Percentiles rank a stretch among this genome's conserved stretches.
Evolutionary conservation across 352 stramenopile species (phyloP).

Genomic region (Achlya hypogyna): DNA sequence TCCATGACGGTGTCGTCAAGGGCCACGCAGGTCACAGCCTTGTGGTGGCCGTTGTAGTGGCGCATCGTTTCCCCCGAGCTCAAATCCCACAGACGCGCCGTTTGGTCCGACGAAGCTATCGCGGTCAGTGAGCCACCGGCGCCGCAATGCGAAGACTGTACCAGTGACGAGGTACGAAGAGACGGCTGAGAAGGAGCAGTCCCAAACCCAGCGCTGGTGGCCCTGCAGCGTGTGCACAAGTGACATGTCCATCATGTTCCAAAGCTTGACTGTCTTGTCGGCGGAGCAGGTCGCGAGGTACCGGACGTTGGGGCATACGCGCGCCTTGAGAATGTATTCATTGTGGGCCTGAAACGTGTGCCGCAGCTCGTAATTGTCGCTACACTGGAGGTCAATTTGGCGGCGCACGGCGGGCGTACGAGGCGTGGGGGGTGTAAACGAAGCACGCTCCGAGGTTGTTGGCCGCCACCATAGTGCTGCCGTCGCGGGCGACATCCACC

Average conservation of each 20-base stretch:
- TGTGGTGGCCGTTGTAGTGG: conserved; percentile 86
- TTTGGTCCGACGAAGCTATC: conserved; percentile 90
- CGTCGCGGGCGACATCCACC: conserved; percentile 90
- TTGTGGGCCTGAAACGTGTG: conserved; percentile 78
- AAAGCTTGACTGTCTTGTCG: conserved; percentile 91
- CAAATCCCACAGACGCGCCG: conserved; percentile 96
- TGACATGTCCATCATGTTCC: conserved; percentile 42
- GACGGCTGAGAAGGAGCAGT: conserved; percentile 96
- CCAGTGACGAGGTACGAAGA: conserved; percentile 95
- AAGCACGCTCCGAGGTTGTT: conserved; percentile 94
- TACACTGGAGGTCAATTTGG: conserved; percentile 13
- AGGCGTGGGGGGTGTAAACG: conserved; percentile 75
- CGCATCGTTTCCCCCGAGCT: conserved; percentile 77
- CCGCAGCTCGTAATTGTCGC: conserved; percentile 53
- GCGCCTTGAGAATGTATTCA: conserved; percentile 87
- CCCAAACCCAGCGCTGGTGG: conserved; percentile 97
- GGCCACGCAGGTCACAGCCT: conserved; percentile 82
- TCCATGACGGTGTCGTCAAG: conserved; percentile 78
- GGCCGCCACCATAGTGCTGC: conserved; percentile 82
- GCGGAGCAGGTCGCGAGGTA: conserved; percentile 89
- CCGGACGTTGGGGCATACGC: conserved; percentile 78
- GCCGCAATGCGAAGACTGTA: conserved; percentile 2
- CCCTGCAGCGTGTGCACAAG: conserved; percentile 75
- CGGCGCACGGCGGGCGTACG: conserved; percentile 18
- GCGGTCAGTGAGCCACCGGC: not conserved